A percentile compares a stretch with the other conserved stretches of the same genome.
Conservation (phyloP, 257 asterid genomes). For the Capsicum chinense region DNA sequence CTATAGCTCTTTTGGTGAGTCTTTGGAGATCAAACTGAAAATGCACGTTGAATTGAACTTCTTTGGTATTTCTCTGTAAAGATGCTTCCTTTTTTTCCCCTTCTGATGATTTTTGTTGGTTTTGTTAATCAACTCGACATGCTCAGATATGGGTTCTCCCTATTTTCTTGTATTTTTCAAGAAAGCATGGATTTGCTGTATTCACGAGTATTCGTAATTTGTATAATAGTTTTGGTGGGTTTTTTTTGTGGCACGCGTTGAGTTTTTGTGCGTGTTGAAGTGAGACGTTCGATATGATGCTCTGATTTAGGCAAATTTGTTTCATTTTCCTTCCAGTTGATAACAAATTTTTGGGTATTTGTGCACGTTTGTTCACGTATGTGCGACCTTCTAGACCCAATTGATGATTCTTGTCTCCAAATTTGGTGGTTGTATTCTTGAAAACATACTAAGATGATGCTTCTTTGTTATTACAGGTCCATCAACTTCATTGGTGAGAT, state of each 20-base stretch:
- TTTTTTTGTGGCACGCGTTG: slow-evolving; percentile 30
- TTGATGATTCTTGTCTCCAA: slow-evolving; percentile 8
- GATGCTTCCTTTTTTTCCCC: not conserved
- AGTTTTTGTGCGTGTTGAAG: slow-evolving; percentile 33
- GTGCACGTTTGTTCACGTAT: slow-evolving; percentile 51
- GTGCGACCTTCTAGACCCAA: slow-evolving; percentile 39
- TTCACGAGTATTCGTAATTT: not conserved
- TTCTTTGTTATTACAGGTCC: slow-evolving; percentile 60
- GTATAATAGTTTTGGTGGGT: too few species aligned
- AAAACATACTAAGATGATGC: slow-evolving; percentile 48
- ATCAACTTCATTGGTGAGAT: slow-evolving; percentile 45
- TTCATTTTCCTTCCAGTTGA: slow-evolving; percentile 36
- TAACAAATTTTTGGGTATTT: slow-evolving; percentile 49
- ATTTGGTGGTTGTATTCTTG: slow-evolving; percentile 45
- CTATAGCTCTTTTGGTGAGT: slow-evolving; percentile 12
- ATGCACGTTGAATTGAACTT: not conserved
- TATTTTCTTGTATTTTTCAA: slow-evolving; percentile 30
- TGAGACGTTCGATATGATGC: slow-evolving; percentile 45
- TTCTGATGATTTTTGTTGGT: not conserved
- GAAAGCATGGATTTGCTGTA: not conserved
- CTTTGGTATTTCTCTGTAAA: not conserved
- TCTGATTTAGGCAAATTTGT: slow-evolving; percentile 32
- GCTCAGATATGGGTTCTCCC: not conserved
- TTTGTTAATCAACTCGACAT: not conserved
- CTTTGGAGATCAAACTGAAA: not conserved